Base-by-base conservation (phyloP, 345 rosid species). In the Toxicodendron radicans region DNA sequence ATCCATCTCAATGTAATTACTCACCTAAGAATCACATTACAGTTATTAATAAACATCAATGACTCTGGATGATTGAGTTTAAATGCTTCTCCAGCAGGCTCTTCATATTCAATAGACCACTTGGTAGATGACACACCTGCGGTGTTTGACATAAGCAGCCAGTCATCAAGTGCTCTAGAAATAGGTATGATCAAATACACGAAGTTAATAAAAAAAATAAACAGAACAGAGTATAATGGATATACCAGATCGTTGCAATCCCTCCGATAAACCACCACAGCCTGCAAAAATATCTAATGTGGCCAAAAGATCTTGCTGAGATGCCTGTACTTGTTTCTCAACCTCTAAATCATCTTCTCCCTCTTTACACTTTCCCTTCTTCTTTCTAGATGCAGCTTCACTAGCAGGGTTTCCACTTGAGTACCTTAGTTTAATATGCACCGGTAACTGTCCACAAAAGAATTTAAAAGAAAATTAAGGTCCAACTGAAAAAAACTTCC, bases 61-160 rank as follows among this genome's bases (percentile, higher is more conserved):
- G 95, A 64, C 78, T 85, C 87, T 0, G 92, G 92, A 83, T 95
- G 91, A 71, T 92, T 94, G 59, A 79, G 75, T 72, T 63, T 76
- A 67, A 92, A 95, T 33, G 97, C 97, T 58, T 87, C 87, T 45
- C 90, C 97, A 66, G 97, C 99, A 79, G 93, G 94, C 68, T 89
- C 97, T 61, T 94, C 99, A 80, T 87, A 92, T 83, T 94, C 97
- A 27, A 94, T 92, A 2, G 99, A 95, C 99, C 99, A 86, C 38
- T 83, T 94, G 41, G 99, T 88, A 54, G 23, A 69, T 62, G 92
- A 83, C 24, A 80, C 88, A 77, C 97, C 99, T 94, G 75, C 58
- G 71, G 73, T 17, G 48, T 32, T 49, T 14, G 3, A 33, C n/a
- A 30, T 30, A 46, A 21, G 30, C 23, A 54, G 51, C 43, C 49